Base-by-base conservation (phyloP, 2,329 filamentous ascomycete species). In the Amylocarpus encephaloides region DNA sequence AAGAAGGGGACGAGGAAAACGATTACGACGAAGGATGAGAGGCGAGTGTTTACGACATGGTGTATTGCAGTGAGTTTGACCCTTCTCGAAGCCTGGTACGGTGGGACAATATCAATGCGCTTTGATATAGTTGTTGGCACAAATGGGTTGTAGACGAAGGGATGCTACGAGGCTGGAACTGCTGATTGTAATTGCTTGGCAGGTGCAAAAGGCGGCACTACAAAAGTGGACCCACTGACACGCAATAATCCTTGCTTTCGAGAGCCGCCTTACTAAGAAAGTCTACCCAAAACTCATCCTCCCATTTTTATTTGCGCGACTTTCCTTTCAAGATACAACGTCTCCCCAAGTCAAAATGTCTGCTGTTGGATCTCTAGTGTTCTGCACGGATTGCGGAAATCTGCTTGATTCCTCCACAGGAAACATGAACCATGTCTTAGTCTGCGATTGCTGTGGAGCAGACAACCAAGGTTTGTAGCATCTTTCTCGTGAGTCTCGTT, bases 311-410 rank as follows among this genome's bases (percentile, higher is more conserved):
- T 13, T 36, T 36, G 12, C 9, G 15, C 5, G 34, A 4, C 34
- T 5, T 16, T 13, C 12, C 34, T 5, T 16, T 13, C 34, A 36
- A 36, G 12, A 13, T 16, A 19, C 19, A 39, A 41, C 19, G 9
- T 32, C 26, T 32, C 26, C 40, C 22, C 18, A 29, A 6, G n/a
- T 45, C 50, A 72, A 61, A 54, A 96, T 96, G 92, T 83, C 91
- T 58, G 83, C 88, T 15, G 90, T 96, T 59, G 92, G 90, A 49
- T 92, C 90, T 46, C 76, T 97, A 36, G 84, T 95, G 33, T 97
- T 97, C 70, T 97, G 92, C 73, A 88, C 79, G 48, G 88, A 91
- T 67, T 97, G 92, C 68, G 92, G 92, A 54, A 95, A 95, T 67
- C 77, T 96, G 3, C 75, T 97, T 36, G 89, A 93, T 47, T 79